A percentile compares a stretch with the other conserved stretches of the same genome.
Conservation (phyloP, 805 yeast species). For the Ogataea angusta region DNA sequence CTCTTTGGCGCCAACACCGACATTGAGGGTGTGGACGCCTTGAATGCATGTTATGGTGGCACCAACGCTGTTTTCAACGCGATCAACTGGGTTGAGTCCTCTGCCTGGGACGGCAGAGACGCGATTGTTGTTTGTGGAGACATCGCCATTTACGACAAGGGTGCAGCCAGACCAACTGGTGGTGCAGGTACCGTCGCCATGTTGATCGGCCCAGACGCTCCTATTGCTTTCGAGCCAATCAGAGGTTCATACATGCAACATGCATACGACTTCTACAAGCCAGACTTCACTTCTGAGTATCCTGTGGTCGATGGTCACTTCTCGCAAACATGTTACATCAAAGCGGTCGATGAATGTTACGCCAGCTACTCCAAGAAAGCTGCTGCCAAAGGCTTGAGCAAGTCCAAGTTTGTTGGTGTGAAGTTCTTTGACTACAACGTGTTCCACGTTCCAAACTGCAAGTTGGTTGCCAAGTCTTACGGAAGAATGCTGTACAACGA, state of each 20-base stretch:
- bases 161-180: constrained; percentile 99
- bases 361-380: constrained; percentile 77
- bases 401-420: constrained; percentile 58
- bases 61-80: constrained; percentile 93
- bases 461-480: constrained; percentile 86
- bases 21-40: constrained; percentile 92
- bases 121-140: constrained; percentile 97
- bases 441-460: constrained; percentile 98
- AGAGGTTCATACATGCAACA: constrained; percentile 96
- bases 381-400: constrained; percentile 44
- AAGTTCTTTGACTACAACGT: constrained; percentile 85
- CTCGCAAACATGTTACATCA: constrained; percentile 89
- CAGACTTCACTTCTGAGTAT: constrained; percentile 93
- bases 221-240: constrained; percentile 82
- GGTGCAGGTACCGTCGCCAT: constrained; percentile 97
- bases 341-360: constrained; percentile 88
- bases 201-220: constrained; percentile 96
- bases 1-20: constrained; percentile 85
- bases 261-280: constrained; percentile 97
- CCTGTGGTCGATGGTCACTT: constrained; percentile 98
- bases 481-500: constrained; percentile 92
- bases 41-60: constrained; percentile 99
- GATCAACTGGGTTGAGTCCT: constrained; percentile 92
- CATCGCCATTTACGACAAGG: constrained; percentile 94
- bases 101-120: constrained; percentile 97